Base-by-base conservation (phyloP, 257 asterid genomes). In the Jacaranda mimosifolia region DNA sequence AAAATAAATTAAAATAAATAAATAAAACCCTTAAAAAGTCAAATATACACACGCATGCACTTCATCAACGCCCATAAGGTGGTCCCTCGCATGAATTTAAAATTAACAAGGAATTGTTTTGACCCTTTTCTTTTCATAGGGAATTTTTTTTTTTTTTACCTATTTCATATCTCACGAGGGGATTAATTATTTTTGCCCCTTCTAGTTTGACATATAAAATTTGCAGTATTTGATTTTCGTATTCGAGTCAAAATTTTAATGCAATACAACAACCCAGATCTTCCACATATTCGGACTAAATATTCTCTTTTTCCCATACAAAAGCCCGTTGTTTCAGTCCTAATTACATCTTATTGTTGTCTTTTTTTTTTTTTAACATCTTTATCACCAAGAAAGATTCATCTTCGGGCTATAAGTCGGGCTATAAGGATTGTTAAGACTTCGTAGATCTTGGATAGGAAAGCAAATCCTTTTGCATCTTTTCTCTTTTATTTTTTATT, bases 361-460 rank as follows among this genome's bases (percentile, higher is more conserved):
- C 13, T 51, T 26, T 74, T 55, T 9, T 7, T 56, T 53, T 52
- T 71, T 38, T 55, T 17, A 62, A 75, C 40, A 65, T 38, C 8
- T 55, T 75, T 66, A 56, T 21, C 67, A 42, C 36, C 67, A 76
- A 38, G 57, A 40, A 17, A 68, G 56, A 43, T 17, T 62, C 78
- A 60, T 17, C 70, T 26, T 63, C 49, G 12, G 45, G 12, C 43
- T 55, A 45, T 45, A 43, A n/a, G n/a, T n/a, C n/a, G n/a, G n/a
- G n/a, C n/a, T n/a, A n/a, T n/a, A 26, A 46, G 59, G 46, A 57
- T 51, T 42, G 26, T 9, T 7, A 14, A 26, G 51, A 13, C 63
- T 46, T 62, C 60, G 40, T 46, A 13, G 13, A 51, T 17, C 36
- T 4, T 10, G 38, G 51, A 51, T 52, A 9, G 21, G 32, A 46